These are phyloP conservation scores for Erysiphe pisi DNA, from an alignment of 2,329 filamentous ascomycete species.

Conservation along the genomic window DNA sequence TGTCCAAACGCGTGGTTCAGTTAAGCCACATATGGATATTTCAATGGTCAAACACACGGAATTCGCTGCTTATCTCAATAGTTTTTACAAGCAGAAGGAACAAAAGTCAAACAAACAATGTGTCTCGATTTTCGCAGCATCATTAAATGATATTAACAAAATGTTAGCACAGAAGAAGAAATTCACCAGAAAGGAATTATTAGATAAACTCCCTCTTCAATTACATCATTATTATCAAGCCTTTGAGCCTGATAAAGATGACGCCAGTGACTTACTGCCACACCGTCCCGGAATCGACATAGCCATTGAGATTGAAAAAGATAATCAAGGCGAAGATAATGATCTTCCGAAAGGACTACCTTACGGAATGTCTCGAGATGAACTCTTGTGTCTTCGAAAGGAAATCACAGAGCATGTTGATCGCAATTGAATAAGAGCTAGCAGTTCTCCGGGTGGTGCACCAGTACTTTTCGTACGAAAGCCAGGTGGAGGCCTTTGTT, in stretches of 20 bases:
- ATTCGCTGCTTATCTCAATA: background rate
- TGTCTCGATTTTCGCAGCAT: constrained; percentile 15
- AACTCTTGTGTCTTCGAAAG: background rate
- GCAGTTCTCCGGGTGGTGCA: background rate
- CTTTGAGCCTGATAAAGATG: constrained; percentile 24
- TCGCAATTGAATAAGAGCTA: background rate
- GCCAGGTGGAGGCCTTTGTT: background rate
- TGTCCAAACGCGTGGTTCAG: background rate
- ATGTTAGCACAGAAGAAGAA: constrained; percentile 8
- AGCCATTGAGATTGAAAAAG: background rate
- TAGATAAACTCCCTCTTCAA: background rate
- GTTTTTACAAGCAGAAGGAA: background rate
- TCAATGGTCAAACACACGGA: background rate
- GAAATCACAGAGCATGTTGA: background rate
- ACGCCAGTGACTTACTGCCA: background rate
- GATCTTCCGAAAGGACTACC: background rate
- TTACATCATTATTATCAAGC: background rate
- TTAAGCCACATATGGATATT: background rate
- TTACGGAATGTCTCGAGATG: constrained; percentile 6
- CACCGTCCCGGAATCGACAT: background rate
- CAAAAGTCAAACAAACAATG: background rate
- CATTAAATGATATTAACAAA: constrained; percentile 24
- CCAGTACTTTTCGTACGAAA: constrained; percentile 4
- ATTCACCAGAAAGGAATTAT: background rate
- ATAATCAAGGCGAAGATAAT: background rate